A percentile compares a stretch with the other conserved stretches of the same genome.
These are phyloP conservation scores for Amoebophrya sp. DNA, from an alignment of 169 alveolate species.

Conservation along the genomic window DNA sequence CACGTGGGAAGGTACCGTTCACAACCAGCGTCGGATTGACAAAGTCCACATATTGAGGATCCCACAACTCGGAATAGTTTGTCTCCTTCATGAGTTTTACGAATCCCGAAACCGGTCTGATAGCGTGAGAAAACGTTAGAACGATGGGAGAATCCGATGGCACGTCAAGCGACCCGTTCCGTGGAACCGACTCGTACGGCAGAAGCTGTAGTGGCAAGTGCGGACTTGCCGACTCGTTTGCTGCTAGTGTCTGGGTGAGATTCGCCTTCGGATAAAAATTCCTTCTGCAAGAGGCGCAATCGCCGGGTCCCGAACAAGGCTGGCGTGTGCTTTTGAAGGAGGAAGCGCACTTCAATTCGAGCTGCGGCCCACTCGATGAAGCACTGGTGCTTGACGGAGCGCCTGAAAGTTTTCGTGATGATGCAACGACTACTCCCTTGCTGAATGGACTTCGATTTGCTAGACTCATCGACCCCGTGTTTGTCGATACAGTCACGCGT, in stretches of 20 bases:
- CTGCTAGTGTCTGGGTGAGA: neutral
- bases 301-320: neutral
- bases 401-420: neutral
- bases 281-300: neutral
- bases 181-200: neutral
- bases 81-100: neutral
- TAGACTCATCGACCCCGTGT: too few species aligned
- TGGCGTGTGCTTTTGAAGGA: neutral
- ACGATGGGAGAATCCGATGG: neutral
- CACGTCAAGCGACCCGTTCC: neutral
- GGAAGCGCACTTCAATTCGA: neutral
- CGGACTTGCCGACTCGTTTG: neutral
- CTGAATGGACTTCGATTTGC: too few species aligned
- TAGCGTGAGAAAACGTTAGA: neutral
- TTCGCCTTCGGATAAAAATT: neutral
- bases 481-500: too few species aligned
- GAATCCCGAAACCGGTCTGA: neutral
- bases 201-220: neutral
- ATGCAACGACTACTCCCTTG: too few species aligned
- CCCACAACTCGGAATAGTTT: neutral
- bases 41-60: neutral
- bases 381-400: neutral
- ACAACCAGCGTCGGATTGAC: neutral
- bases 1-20: neutral
- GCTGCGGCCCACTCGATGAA: neutral